phyloP scores from a whole-genome alignment of 768 basidiomycete species.

The Agrocybe pediades region DNA sequence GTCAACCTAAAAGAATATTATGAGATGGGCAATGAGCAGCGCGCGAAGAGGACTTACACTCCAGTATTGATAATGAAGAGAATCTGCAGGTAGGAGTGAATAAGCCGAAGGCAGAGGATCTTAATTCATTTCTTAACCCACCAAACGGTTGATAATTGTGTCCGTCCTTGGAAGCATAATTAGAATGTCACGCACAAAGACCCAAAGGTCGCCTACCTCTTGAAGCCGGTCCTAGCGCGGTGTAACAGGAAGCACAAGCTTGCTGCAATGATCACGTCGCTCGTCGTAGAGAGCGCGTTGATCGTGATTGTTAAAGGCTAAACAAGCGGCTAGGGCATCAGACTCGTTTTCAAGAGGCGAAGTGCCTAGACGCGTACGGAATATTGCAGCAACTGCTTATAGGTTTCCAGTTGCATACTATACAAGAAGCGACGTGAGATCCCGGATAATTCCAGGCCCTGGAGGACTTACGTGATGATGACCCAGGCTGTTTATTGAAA shows the following conservation, averaged over 20 bases:
- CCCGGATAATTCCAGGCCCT: not conserved
- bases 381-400: constrained; percentile 32
- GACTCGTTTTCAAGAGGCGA: not conserved
- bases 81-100: constrained; percentile 30
- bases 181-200: not conserved
- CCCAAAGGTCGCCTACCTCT: constrained; percentile 28
- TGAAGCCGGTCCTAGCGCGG: constrained; percentile 52
- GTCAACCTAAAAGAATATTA: constrained; percentile 29
- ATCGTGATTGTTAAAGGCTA: constrained; percentile 51
- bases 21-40: constrained; percentile 1
- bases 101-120: not conserved
- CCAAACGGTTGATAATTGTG: constrained; percentile 50
- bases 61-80: constrained; percentile 58
- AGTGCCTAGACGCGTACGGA: constrained; percentile 26
- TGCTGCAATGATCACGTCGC: constrained; percentile 50
- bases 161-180: constrained; percentile 38
- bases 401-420: constrained; percentile 44
- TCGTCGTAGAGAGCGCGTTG: constrained; percentile 48
- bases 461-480: constrained; percentile 37
- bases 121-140: constrained; percentile 13
- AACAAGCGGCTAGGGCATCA: not conserved
- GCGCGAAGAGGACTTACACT: constrained; percentile 30
- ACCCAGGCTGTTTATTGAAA: constrained; percentile 36
- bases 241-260: constrained; percentile 50
- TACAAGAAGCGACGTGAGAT: constrained; percentile 20